Evolutionary conservation across 208 protist genomes (phyloP).

Genomic region (Sergeia podlipaevii): DNA sequence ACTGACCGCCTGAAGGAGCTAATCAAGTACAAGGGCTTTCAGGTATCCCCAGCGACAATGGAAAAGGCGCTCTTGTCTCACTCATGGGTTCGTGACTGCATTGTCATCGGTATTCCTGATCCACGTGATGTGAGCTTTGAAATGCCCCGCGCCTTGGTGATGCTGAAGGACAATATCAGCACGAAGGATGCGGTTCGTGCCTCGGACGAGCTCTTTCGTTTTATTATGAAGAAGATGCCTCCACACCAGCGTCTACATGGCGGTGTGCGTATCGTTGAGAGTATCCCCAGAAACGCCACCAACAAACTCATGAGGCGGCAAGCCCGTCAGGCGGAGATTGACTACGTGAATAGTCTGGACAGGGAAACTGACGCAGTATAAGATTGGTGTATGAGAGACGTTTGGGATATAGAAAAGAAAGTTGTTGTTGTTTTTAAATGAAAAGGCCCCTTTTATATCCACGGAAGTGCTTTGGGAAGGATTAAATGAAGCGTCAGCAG

Average conservation of each 20-base stretch:
- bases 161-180: conserved; percentile 24
- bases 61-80: conserved; percentile 59
- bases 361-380: too few species aligned
- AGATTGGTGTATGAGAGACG: too few species aligned
- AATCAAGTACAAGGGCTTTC: conserved; percentile 91
- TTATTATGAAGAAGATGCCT: conserved; percentile 29
- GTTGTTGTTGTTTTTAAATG: too few species aligned
- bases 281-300: conserved; percentile 62
- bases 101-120: conserved; percentile 65
- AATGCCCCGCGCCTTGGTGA: conserved; percentile 71
- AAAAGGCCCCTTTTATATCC: too few species aligned
- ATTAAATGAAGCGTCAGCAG: too few species aligned
- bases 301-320: conserved; percentile 84
- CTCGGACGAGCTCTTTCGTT: conserved; percentile 42
- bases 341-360: conserved; percentile 39
- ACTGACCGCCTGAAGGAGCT: conserved; percentile 85
- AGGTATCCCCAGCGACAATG: conserved; percentile 79
- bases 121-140: conserved; percentile 43
- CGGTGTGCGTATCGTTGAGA: conserved; percentile 56
- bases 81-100: conserved; percentile 51
- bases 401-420: too few species aligned
- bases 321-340: conserved; percentile 24
- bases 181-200: conserved; percentile 26
- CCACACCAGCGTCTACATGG: conserved; percentile 77
- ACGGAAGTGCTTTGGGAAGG: too few species aligned